These are phyloP conservation scores for Phaeosphaeriaceae sp. DNA, from an alignment of 2,329 filamentous ascomycete genomes.

Conservation along the genomic window DNA sequence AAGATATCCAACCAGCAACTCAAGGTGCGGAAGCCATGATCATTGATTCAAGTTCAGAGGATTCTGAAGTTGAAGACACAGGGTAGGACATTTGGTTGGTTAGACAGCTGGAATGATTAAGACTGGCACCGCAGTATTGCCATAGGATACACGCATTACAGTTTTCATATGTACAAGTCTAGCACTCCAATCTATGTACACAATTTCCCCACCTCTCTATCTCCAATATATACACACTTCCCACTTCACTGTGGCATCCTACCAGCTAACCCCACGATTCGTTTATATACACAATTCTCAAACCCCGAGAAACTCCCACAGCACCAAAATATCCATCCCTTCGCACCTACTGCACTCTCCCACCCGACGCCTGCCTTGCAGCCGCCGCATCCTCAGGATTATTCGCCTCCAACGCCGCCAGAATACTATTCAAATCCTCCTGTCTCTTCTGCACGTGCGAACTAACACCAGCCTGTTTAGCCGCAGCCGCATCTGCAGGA, in stretches of 20 bases:
- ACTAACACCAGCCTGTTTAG: conserved; percentile 10
- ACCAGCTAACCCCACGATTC: neutral
- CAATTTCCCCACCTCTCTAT: neutral
- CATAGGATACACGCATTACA: too few species aligned
- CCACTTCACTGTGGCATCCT: neutral
- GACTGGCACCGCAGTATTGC: too few species aligned
- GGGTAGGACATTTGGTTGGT: too few species aligned
- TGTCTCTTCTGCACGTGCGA: conserved; percentile 10
- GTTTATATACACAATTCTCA: neutral
- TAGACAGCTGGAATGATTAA: too few species aligned
- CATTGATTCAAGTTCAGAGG: too few species aligned
- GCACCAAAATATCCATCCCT: neutral
- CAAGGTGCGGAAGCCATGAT: too few species aligned
- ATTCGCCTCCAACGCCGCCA: conserved; percentile 25
- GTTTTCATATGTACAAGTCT: too few species aligned
- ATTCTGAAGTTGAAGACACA: too few species aligned
- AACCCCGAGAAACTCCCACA: neutral
- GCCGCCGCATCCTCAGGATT: conserved; percentile 32
- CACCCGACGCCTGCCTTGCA: conserved; percentile 13
- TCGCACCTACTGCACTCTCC: neutral
- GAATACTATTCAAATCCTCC: conserved; percentile 25
- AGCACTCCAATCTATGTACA: neutral
- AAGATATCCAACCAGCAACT: too few species aligned
- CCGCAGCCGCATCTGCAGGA: conserved; percentile 31
- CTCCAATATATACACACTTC: neutral